Evolutionary conservation across 2,329 filamentous ascomycete genomes (phyloP).

Genomic region (Colletotrichum neosansevieriae): DNA sequence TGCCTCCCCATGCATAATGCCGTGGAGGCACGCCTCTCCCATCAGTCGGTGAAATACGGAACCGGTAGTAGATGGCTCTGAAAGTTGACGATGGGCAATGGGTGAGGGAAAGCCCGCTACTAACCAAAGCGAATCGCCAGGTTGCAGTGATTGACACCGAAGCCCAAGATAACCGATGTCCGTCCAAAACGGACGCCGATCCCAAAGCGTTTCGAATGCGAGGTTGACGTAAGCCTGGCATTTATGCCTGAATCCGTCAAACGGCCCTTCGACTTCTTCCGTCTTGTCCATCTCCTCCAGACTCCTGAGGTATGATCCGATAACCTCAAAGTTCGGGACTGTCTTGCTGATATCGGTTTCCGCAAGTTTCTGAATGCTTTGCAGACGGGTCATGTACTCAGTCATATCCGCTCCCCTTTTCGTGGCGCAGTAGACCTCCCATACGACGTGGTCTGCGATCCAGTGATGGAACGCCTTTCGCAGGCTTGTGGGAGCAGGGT

Average conservation of each 20-base stretch:
- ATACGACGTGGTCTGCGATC: slow-evolving; percentile 26
- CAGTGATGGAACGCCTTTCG: slow-evolving; percentile 29
- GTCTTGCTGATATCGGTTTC: slow-evolving; percentile 23
- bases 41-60: slow-evolving; percentile 3
- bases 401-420: slow-evolving; percentile 10
- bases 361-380: slow-evolving; percentile 19
- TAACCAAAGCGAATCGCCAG: slow-evolving; percentile 24
- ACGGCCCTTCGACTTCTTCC: slow-evolving; percentile 9
- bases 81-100: slow-evolving; percentile 2
- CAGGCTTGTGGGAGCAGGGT: slow-evolving; percentile 15
- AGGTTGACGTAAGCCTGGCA: slow-evolving; percentile 32
- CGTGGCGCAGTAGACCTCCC: slow-evolving; percentile 23
- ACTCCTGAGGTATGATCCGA: slow-evolving; percentile 12
- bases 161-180: slow-evolving; percentile 27
- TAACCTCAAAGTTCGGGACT: slow-evolving; percentile 1
- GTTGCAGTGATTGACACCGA: slow-evolving; percentile 17
- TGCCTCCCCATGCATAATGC: slow-evolving; percentile 35
- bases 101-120: slow-evolving; percentile 32
- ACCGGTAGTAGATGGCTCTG: not conserved
- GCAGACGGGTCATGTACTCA: not conserved
- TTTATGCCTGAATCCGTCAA: slow-evolving; percentile 18
- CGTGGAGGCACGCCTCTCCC: slow-evolving; percentile 27
- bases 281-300: slow-evolving; percentile 4
- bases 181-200: slow-evolving; percentile 23
- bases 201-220: slow-evolving; percentile 31